Evolutionary conservation across 352 stramenopile species (phyloP), one percentile per base, ranked within the genome.

Genomic region (Peronospora tabacina): DNA sequence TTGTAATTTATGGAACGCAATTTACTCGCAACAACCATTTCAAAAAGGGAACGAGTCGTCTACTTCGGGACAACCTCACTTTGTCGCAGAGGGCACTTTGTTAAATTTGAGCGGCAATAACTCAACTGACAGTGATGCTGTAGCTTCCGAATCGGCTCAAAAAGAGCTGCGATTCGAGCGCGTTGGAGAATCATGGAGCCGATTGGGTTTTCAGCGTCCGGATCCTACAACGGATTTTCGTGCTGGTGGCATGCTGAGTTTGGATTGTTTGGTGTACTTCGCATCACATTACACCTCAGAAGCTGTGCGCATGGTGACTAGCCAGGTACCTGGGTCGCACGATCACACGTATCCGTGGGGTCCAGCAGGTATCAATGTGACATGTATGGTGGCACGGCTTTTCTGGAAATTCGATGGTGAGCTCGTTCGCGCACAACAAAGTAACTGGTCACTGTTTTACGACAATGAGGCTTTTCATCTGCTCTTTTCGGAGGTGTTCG

Each of bases 151-250:
- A 30, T 8, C 35, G 16, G 30, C 49, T 7, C 22, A 51, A 11
- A 26, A 51, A 11, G 61, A 63, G 3, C 36, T 69, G 29, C 53
- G 70, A 42, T 93, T 85, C 55, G 82, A 93, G 45, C 72, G 75
- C 0, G 64, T 82, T 26, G 82, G 82, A 22, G 70, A 87, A 43
- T 72, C 77, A 0, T 93, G 82, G 82, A 90, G 79, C 43, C 77
- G 75, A 16, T 58, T 93, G 38, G 82, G 82, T 5, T 93, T 93
- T 44, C 82, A 93, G 43, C 76, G 82, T 22, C 79, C 82, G 5
- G 82, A 93, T 53, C 82, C 82, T 28, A 93, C 82, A 7, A 93
- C 82, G 2, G 82, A 93, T 51, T 93, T 93, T 44, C 79, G 82
- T 47, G 79, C 82, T 3, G 82, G 82, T 41, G 82, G 82, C 15